phyloP scores from a whole-genome alignment of 148 eudicot genomes.

The Dysphania ambrosioides region DNA sequence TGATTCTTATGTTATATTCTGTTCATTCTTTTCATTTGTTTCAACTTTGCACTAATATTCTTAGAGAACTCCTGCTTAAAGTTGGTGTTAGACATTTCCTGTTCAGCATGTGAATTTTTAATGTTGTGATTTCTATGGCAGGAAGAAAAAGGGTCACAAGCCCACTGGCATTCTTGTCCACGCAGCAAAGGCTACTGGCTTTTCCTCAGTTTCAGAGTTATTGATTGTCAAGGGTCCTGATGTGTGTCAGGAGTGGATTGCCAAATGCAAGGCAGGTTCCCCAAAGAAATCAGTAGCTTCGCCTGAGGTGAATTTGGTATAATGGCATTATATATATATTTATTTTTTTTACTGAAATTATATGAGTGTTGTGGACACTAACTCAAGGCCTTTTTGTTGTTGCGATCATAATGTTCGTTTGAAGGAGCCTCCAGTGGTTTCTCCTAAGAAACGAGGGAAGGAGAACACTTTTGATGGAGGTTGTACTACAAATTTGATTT shows the following conservation, averaged over 20 bases:
- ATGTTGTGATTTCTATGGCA: slow-evolving; percentile 19
- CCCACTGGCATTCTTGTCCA: slow-evolving; percentile 77
- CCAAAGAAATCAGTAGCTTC: slow-evolving; percentile 27
- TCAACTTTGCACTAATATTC: background rate
- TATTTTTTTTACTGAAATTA: background rate
- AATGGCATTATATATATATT: slow-evolving; percentile 7
- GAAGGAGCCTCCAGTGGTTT: slow-evolving; percentile 40
- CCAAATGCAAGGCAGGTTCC: slow-evolving; percentile 24
- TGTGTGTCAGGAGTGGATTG: slow-evolving; percentile 25
- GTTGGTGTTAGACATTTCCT: background rate
- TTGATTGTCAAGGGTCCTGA: slow-evolving; percentile 48
- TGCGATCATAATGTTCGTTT: background rate
- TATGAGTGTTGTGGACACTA: background rate
- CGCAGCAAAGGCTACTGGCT: slow-evolving; percentile 83
- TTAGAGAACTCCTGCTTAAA: background rate
- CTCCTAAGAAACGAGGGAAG: slow-evolving; percentile 48
- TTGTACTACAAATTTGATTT: slow-evolving; percentile 21
- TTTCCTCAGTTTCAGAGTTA: slow-evolving; percentile 78
- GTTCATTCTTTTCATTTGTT: background rate
- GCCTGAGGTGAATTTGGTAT: slow-evolving; percentile 29
- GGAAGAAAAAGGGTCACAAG: slow-evolving; percentile 75
- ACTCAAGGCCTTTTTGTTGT: slow-evolving; percentile 4
- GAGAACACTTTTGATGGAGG: slow-evolving; percentile 46
- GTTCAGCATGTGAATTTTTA: slow-evolving; percentile 11
- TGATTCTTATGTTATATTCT: background rate